Evolutionary conservation across 2,329 filamentous ascomycete species (phyloP).

Genomic region (Teratosphaeria zuluensis): DNA sequence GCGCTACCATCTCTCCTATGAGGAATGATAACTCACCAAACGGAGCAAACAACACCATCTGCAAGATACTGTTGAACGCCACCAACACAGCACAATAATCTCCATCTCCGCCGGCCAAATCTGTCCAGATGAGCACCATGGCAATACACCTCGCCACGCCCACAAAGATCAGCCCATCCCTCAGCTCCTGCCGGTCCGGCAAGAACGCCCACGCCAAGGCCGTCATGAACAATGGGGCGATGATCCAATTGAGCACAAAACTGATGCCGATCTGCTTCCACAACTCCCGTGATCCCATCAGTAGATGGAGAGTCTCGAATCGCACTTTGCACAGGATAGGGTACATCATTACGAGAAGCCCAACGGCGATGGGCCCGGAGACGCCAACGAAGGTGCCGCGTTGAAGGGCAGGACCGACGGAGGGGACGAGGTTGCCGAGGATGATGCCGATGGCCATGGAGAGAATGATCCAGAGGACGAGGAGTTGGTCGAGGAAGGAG

Average conservation of each 20-base stretch:
- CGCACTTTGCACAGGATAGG: constrained; percentile 81
- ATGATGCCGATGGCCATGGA: constrained; percentile 69
- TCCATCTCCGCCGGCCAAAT: constrained; percentile 62
- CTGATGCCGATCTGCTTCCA: constrained; percentile 77
- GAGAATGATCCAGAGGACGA: constrained; percentile 58
- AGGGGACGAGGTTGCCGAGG: constrained; percentile 63
- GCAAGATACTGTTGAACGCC: constrained; percentile 39
- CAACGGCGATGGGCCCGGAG: constrained; percentile 62
- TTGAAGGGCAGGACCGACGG: constrained; percentile 52
- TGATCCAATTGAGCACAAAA: constrained; percentile 69
- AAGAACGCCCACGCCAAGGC: constrained; percentile 56
- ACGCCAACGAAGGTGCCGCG: constrained; percentile 64
- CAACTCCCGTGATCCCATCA: constrained; percentile 51
- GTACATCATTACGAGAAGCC: constrained; percentile 87
- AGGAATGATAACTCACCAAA: background rate
- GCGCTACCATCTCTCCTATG: background rate
- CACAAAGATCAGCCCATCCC: constrained; percentile 65
- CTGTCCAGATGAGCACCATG: constrained; percentile 79
- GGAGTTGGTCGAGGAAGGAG: constrained; percentile 35
- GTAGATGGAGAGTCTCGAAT: constrained; percentile 62
- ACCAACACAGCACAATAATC: constrained; percentile 66
- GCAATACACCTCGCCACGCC: constrained; percentile 80
- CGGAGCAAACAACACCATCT: constrained; percentile 38
- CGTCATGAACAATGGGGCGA: constrained; percentile 76
- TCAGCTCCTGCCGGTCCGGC: constrained; percentile 37